Conservation (phyloP, 2,329 filamentous ascomycete species). For the Paramyrothecium sp. region DNA sequence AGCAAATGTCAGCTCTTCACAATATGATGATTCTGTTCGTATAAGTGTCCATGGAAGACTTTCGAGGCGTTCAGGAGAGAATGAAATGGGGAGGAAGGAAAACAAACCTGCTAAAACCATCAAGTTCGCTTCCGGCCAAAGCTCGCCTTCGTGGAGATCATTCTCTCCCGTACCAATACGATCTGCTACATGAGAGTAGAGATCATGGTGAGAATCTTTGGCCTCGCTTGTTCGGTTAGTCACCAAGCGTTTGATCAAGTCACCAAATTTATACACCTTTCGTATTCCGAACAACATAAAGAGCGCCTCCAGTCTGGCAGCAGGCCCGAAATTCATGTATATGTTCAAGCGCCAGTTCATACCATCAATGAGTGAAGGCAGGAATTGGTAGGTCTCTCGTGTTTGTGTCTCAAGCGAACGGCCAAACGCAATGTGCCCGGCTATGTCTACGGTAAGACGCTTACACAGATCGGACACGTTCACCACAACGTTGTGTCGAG, state of each 20-base stretch:
- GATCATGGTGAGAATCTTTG: constrained; percentile 5
- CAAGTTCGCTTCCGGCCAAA: constrained; percentile 3
- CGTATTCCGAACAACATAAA: not conserved
- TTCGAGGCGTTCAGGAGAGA: not conserved
- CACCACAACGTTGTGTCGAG: not conserved
- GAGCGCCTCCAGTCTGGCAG: not conserved
- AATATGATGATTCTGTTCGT: no score
- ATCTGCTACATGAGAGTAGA: not conserved
- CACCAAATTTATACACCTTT: not conserved
- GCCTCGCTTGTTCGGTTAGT: not conserved
- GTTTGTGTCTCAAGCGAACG: constrained; percentile 2
- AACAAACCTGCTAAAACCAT: constrained; percentile 2
- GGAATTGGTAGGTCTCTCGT: not conserved
- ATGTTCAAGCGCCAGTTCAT: not conserved
- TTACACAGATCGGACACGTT: not conserved
- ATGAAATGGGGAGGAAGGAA: not conserved
- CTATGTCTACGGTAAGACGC: constrained; percentile 2
- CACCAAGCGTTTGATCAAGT: not conserved
- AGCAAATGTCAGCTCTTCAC: not conserved
- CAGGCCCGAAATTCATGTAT: constrained; percentile 3
- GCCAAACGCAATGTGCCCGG: constrained; percentile 3
- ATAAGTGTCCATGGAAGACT: no score
- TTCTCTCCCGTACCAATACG: not conserved
- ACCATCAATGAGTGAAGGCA: not conserved
- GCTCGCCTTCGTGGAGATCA: not conserved